Conservation (phyloP, 116 monocot genomes). For the Phalaenopsis hybrid region DNA sequence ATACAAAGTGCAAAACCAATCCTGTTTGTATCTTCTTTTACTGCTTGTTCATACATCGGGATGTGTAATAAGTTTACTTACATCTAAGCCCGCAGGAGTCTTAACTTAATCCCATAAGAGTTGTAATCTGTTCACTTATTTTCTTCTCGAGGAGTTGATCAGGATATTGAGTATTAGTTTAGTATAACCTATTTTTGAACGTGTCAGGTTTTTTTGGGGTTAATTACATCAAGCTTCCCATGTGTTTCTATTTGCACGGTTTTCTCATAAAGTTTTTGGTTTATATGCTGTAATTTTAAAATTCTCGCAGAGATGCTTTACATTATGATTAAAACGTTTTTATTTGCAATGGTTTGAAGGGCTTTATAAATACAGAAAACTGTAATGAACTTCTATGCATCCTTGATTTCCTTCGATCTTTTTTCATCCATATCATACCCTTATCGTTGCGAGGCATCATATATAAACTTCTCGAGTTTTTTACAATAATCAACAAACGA, state of each 20-base stretch:
- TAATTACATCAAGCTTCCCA: not conserved
- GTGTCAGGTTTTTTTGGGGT: not conserved
- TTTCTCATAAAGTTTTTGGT: no score
- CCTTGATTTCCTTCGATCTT: no score
- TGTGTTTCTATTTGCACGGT: not conserved
- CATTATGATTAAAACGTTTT: not conserved
- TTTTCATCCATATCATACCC: no score
- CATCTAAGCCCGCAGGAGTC: not conserved
- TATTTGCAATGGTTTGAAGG: not conserved
- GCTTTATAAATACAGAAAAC: not conserved
- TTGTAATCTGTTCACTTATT: not conserved
- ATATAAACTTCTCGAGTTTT: no score
- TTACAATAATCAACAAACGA: not conserved
- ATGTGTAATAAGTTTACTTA: not conserved
- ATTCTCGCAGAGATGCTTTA: no score
- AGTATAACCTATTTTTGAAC: not conserved
- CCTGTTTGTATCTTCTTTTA: not conserved
- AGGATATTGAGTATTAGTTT: no score
- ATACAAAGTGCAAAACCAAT: not conserved
- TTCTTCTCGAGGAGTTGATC: not conserved
- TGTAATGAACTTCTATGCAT: not conserved
- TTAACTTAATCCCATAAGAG: not conserved
- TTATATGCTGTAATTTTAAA: no score
- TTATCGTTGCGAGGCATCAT: no score
- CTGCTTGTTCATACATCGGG: not conserved